Evolutionary conservation across 225 moss, liverwort and hornwort species (phyloP).

Genomic region (Physcomitrellopsis africana): DNA sequence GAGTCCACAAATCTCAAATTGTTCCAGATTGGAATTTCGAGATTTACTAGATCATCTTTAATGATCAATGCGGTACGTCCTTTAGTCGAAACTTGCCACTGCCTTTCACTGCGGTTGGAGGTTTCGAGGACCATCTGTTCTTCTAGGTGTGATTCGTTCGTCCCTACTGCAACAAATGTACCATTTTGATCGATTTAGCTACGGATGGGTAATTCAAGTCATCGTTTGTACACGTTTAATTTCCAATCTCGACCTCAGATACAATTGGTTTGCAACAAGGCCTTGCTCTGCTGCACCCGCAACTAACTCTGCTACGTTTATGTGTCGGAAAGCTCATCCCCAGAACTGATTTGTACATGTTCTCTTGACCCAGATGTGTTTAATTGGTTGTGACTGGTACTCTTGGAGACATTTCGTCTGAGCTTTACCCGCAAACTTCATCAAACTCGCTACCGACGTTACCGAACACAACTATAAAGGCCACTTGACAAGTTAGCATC

Average conservation of each 20-base stretch:
- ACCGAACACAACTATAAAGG: neutral
- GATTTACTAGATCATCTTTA: neutral
- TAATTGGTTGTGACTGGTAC: too few species aligned
- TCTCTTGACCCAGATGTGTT: neutral
- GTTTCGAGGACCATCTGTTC: too few species aligned
- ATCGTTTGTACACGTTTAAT: neutral
- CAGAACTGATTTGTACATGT: neutral
- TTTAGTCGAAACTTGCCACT: neutral
- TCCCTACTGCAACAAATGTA: too few species aligned
- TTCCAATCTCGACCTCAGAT: too few species aligned
- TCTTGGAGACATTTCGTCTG: neutral
- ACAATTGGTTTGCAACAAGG: neutral
- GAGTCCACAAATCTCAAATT: neutral
- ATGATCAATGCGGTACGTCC: neutral
- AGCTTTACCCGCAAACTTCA: neutral
- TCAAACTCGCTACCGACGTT: neutral
- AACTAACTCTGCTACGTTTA: too few species aligned
- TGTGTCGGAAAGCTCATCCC: too few species aligned
- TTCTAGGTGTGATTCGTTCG: too few species aligned
- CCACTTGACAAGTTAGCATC: neutral
- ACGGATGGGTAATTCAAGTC: too few species aligned
- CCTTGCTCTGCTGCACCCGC: neutral
- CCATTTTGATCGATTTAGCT: too few species aligned
- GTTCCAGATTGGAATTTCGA: neutral
- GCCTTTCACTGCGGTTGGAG: too few species aligned